Percentiles rank a stretch among this genome's conserved stretches.
phyloP scores from a whole-genome alignment of 176 grass and related monocot species.

The Bolboschoenus planiculmis region DNA sequence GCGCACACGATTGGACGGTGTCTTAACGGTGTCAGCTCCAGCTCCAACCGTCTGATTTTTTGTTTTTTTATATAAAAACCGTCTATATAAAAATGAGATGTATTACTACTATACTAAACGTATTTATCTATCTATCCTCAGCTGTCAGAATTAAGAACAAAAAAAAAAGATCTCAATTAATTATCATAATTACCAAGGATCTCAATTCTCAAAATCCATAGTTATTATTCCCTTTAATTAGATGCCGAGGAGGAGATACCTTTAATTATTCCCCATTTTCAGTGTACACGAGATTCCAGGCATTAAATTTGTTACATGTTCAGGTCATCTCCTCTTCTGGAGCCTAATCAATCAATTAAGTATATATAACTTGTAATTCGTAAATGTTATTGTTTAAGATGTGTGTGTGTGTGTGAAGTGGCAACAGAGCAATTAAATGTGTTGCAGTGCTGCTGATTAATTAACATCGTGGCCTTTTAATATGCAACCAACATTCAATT shows the following conservation, averaged over 20 bases:
- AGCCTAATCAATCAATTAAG: neutral
- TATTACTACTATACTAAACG: too few species aligned
- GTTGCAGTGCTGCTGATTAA: too few species aligned
- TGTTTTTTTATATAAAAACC: too few species aligned
- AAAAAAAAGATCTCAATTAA: too few species aligned
- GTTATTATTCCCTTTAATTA: too few species aligned
- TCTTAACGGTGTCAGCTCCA: neutral
- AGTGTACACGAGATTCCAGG: neutral
- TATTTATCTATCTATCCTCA: neutral
- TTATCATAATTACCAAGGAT: too few species aligned
- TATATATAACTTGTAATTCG: neutral
- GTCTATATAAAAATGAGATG: too few species aligned
- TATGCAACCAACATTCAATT: neutral
- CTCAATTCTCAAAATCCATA: too few species aligned
- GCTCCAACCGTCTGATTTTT: neutral
- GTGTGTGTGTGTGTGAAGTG: neutral
- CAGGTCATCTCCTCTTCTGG: too few species aligned
- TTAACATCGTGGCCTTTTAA: neutral
- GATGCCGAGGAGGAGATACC: too few species aligned
- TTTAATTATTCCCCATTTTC: neutral
- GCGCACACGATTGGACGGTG: neutral
- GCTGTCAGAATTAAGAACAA: too few species aligned
- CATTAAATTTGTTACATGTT: constrained; percentile 7
- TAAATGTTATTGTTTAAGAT: too few species aligned
- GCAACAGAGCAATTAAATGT: neutral